Evolutionary conservation across 2,329 filamentous ascomycete genomes (phyloP), one percentile per base, ranked within the genome.

Genomic region (Phialophora macrospora): DNA sequence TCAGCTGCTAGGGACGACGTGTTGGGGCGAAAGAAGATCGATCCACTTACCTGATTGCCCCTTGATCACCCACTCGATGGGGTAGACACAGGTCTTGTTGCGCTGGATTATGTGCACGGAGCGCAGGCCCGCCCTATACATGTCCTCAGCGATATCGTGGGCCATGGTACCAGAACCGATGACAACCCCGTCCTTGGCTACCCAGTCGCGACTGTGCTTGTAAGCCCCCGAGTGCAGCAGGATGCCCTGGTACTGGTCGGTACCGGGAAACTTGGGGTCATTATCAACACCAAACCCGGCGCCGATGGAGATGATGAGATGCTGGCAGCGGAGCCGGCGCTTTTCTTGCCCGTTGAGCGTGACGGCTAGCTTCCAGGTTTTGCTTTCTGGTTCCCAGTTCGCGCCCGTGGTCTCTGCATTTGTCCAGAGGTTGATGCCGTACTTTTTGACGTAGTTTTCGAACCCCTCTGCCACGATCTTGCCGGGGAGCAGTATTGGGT

Each of bases 21-120:
- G 9, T 9, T 3, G 32, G 32, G 2, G 17, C 17, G 4, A 7
- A 44, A 6, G 38, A 44, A 6, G 14, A 44, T 6, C n/a, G 14
- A 44, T 6, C n/a, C 41, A 11, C 44, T 51, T 66, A 46, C 48
- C 46, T 1, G 41, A n/a, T 49, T 62, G 59, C 3, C 54, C 1
- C 79, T 79, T 63, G 20, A 64, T 58, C 41, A 72, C 68, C 28
- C 73, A 73, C 0, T 72, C 70, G 0, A 73, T 63, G 0, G 73
- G 73, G 6, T 73, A 24, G 6, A 75, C 68, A 26, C 73, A 69
- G 22, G 81, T 83, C 9, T 72, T 75, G 8, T 77, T 76, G 4
- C 84, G 81, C 73, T 87, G 84, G 1, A 87, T 71, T 79, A 87
- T 82, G 3, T 83, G 84, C 2, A 85, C 82, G 30, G 79, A 73